Conservation (phyloP, 1,284 basidiomycete genomes). For the Trichosporon faecale region DNA sequence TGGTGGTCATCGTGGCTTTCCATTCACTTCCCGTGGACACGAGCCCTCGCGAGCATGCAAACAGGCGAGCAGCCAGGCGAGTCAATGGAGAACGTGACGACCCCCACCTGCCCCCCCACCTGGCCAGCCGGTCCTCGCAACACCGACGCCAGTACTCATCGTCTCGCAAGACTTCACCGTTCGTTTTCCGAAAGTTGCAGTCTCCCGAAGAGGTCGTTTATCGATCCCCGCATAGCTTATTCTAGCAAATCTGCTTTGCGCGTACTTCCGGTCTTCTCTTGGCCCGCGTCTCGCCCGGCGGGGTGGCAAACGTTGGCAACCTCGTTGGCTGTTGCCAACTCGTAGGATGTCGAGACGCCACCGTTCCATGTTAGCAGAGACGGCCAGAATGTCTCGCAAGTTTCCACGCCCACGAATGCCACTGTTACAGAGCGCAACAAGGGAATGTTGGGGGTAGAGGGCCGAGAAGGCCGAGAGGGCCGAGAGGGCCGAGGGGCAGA, state of each 20-base stretch:
- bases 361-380: neutral
- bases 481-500: too few species aligned
- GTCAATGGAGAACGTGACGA: neutral
- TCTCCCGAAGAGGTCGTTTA: neutral
- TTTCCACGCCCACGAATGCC: neutral
- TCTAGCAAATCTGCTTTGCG: neutral
- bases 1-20: neutral
- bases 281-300: neutral
- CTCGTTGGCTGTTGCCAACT: neutral
- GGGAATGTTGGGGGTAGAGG: too few species aligned
- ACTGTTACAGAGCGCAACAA: too few species aligned
- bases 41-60: neutral
- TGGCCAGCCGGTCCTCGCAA: too few species aligned
- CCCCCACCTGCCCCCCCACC: slow-evolving; percentile 4
- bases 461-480: too few species aligned
- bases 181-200: neutral
- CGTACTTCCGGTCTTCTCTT: neutral
- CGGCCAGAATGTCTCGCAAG: neutral
- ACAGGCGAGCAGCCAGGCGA: neutral
- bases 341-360: neutral
- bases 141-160: too few species aligned
- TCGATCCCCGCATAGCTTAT: neutral
- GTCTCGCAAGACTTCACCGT: neutral
- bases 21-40: neutral
- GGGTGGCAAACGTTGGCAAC: neutral